Percentiles rank a stretch among this genome's conserved stretches.
Evolutionary conservation across 2,329 filamentous ascomycete genomes (phyloP).

Genomic region (Calonectria henricotiae): DNA sequence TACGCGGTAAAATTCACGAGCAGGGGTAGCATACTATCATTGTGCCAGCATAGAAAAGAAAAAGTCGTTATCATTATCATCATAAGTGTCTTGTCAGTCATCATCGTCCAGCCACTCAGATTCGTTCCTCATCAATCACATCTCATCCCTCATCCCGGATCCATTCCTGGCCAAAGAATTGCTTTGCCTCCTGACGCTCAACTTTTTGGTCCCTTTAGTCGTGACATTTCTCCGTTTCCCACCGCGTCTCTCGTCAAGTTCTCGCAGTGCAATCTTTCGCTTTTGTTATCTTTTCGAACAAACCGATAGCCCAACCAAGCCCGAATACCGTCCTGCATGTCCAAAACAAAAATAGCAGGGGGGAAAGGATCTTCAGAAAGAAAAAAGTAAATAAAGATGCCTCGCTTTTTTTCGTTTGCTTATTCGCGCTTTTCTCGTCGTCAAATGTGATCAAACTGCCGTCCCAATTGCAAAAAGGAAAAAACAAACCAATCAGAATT

Average conservation of each 20-base stretch:
- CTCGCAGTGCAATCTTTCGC: constrained; percentile 24
- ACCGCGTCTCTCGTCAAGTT: constrained; percentile 23
- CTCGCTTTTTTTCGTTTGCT: constrained; percentile 32
- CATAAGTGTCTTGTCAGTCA: constrained; percentile 51
- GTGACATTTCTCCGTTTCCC: constrained; percentile 20
- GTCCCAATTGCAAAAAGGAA: constrained; percentile 25
- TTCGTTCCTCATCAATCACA: constrained; percentile 43
- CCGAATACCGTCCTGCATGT: constrained; percentile 10
- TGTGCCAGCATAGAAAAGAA: constrained; percentile 34
- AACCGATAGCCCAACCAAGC: constrained; percentile 22
- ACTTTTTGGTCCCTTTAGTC: constrained; percentile 39
- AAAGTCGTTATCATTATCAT: constrained; percentile 51
- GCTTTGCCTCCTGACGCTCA: constrained; percentile 46
- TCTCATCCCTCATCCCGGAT: constrained; percentile 39
- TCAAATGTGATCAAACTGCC: constrained; percentile 25
- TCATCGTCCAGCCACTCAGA: constrained; percentile 43
- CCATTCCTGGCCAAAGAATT: constrained; percentile 41
- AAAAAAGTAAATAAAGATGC: constrained; percentile 28
- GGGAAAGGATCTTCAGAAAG: not conserved
- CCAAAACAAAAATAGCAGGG: not conserved
- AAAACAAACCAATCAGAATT: constrained; percentile 17
- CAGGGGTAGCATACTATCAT: not conserved
- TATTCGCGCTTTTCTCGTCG: constrained; percentile 27
- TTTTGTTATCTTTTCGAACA: constrained; percentile 26
- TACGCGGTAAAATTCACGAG: constrained; percentile 8